Evolutionary conservation across 2,329 filamentous ascomycete genomes (phyloP), one percentile per base, ranked within the genome.

Genomic region (Penicillium janthinellum): DNA sequence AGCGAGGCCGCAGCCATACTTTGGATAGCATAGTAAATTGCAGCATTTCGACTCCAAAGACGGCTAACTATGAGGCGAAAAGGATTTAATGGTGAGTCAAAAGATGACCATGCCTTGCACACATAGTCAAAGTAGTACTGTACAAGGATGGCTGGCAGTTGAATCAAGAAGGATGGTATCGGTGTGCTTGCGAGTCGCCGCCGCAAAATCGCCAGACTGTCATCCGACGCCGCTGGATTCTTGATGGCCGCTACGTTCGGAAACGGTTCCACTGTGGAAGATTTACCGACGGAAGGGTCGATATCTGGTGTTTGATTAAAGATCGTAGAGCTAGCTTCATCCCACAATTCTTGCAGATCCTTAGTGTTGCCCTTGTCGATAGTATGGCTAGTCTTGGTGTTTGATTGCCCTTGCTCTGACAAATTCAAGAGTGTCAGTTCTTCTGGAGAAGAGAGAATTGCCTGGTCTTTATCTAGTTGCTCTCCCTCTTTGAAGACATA

Each of bases 1-100:
- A 68, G 59, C 5, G 66, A 68, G 11, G 66, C 66, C 5, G 66
- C 66, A 4, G 66, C 65, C 66, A 68, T 68, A n/a, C 66, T 68
- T 50, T 68, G 66, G 8, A 68, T 67, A n/a, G 66, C 62, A 56
- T 67, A 68, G 49, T 68, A 68, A 15, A 68, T 65, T 2, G 66
- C 61, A 2, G 66, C 66, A 56, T 66, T 68, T 8, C 57, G 58
- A 54, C 66, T 68, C 66, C 66, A 68, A 10, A 68, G 59, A 17
- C 63, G 63, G 35, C 66, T 66, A 42, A 68, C 41, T 37, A 68
- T 67, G 1, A 57, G 48, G 28, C 66, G 58, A 7, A 68, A 67
- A 20, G 66, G 66, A 49, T 67, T 68, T 17, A 68, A 57, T 11
- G 66, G 66, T 7, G 63, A 67, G 58, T 68, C 64, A 52, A 68